Evolutionary conservation across 331 rosid genomes (phyloP).

Genomic region (Quercus tomentella): DNA sequence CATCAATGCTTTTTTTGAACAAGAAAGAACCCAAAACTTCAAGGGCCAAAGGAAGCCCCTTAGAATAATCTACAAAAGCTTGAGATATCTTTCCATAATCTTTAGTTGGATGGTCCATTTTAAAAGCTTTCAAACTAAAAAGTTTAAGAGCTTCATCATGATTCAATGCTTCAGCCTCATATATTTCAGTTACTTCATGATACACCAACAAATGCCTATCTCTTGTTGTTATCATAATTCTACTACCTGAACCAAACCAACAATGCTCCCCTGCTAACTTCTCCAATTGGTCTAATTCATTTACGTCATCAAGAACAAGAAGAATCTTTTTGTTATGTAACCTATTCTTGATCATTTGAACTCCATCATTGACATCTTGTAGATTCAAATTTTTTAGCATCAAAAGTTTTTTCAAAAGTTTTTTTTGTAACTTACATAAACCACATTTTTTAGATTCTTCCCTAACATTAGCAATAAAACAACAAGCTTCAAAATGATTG

Average conservation of each 20-base stretch:
- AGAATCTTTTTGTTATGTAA: neutral
- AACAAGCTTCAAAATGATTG: accelerated
- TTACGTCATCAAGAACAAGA: conserved; percentile 12
- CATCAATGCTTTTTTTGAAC: neutral
- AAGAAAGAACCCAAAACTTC: conserved; percentile 3
- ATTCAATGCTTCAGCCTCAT: neutral
- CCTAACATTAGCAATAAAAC: too few species aligned
- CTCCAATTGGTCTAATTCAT: neutral
- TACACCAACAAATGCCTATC: neutral
- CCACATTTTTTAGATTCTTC: too few species aligned
- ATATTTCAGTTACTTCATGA: neutral
- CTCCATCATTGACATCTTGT: accelerated
- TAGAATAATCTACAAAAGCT: neutral
- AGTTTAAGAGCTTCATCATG: neutral
- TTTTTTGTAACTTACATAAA: too few species aligned
- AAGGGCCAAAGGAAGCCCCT: conserved; percentile 16
- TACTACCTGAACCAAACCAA: conserved; percentile 14
- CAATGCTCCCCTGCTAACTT: neutral
- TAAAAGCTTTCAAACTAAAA: neutral
- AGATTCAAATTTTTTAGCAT: accelerated
- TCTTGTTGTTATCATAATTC: conserved; percentile 3
- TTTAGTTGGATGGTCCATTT: neutral
- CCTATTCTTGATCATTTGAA: accelerated
- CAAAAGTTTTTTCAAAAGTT: too few species aligned
- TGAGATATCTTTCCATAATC: neutral